Percentiles rank a stretch among this genome's conserved stretches.
Evolutionary conservation across 1,139 yeast genomes (phyloP).

Genomic region (Pichia sp.): DNA sequence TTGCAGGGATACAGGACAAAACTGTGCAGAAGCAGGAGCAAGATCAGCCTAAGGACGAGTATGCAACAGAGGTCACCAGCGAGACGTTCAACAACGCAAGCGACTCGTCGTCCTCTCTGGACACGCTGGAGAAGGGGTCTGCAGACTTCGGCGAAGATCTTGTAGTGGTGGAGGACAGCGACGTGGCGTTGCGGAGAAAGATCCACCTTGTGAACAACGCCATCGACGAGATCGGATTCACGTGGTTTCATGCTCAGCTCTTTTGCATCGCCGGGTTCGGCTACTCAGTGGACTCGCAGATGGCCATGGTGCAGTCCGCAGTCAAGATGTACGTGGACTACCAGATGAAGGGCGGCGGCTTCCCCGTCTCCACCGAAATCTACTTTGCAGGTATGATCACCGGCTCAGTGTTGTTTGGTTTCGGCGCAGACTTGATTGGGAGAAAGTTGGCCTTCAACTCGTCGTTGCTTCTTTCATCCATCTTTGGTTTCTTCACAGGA

Average conservation of each 20-base stretch:
- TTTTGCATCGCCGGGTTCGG: constrained; percentile 56
- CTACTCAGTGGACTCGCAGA: constrained; percentile 58
- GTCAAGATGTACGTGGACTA: constrained; percentile 40
- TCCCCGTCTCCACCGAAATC: constrained; percentile 35
- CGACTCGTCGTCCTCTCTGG: neutral
- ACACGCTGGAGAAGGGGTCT: neutral
- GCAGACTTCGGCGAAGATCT: constrained; percentile 5
- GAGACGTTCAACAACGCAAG: neutral
- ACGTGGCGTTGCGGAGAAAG: constrained; percentile 24
- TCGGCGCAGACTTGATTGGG: constrained; percentile 57
- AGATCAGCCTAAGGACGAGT: neutral
- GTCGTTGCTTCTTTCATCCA: constrained; percentile 46
- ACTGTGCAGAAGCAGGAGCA: neutral
- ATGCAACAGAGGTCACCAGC: neutral
- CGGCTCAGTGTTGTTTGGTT: constrained; percentile 58
- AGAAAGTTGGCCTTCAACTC: constrained; percentile 52
- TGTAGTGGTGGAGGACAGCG: constrained; percentile 18
- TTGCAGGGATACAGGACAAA: neutral
- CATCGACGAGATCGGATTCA: constrained; percentile 49
- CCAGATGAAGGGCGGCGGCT: constrained; percentile 34
- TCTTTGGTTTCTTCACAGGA: constrained; percentile 50
- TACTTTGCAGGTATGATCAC: constrained; percentile 45
- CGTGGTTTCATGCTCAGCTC: constrained; percentile 43
- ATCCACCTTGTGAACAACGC: constrained; percentile 39
- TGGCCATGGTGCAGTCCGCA: constrained; percentile 44